Evolutionary conservation across 1,284 basidiomycete species (phyloP).

Genomic region (Trametes sp.): DNA sequence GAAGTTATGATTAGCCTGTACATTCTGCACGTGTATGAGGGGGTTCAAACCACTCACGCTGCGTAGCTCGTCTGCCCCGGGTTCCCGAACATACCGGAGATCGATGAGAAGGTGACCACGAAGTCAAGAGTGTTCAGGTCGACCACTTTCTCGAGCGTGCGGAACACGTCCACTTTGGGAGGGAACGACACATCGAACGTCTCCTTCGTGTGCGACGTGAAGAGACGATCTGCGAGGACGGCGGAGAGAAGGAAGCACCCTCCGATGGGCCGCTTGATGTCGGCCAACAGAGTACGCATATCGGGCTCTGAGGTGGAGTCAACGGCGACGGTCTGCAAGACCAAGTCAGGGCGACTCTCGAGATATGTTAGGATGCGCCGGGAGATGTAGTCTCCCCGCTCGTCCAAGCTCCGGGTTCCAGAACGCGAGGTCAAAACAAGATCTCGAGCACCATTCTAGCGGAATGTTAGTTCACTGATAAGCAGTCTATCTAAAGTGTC

Average conservation of each 20-base stretch:
- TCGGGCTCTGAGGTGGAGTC: slow-evolving; percentile 42
- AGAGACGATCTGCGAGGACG: slow-evolving; percentile 43
- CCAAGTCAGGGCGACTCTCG: slow-evolving; percentile 40
- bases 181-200: slow-evolving; percentile 40
- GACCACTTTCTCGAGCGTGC: slow-evolving; percentile 33
- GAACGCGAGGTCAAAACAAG: slow-evolving; percentile 50
- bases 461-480: too few species aligned
- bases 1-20: not conserved
- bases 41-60: slow-evolving; percentile 37
- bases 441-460: slow-evolving; percentile 42
- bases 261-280: slow-evolving; percentile 33
- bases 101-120: slow-evolving; percentile 46
- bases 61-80: slow-evolving; percentile 52
- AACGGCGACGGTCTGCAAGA: too few species aligned
- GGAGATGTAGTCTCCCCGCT: slow-evolving; percentile 34
- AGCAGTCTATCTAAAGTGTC: too few species aligned
- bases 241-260: slow-evolving; percentile 48
- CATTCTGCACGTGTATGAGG: not conserved
- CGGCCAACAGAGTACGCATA: slow-evolving; percentile 21
- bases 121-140: slow-evolving; percentile 45
- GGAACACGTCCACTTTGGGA: slow-evolving; percentile 44
- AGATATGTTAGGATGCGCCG: slow-evolving; percentile 43
- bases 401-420: slow-evolving; percentile 36
- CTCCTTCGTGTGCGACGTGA: slow-evolving; percentile 42
- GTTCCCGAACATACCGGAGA: slow-evolving; percentile 46